A percentile compares a stretch with the other conserved stretches of the same genome.
These are phyloP conservation scores for Mantamonas sphyraenae DNA, from an alignment of 78 protist genomes.

Conservation along the genomic window DNA sequence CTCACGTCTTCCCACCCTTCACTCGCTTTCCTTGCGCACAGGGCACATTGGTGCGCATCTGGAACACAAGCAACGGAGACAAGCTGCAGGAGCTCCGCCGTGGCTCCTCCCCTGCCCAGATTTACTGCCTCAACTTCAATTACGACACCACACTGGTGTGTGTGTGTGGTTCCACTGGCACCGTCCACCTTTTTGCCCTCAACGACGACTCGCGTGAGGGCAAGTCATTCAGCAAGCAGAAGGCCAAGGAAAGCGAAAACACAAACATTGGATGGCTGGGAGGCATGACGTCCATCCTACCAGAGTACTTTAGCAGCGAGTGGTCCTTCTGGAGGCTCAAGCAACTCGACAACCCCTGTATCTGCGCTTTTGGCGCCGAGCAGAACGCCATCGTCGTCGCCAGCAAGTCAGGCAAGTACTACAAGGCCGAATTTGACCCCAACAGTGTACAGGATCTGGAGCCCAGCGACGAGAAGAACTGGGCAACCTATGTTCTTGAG, in stretches of 20 bases:
- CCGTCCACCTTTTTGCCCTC: constrained; percentile 88
- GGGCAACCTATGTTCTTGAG: too few relatives aligned
- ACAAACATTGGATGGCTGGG: too few relatives aligned
- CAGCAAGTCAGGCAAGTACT: too few relatives aligned
- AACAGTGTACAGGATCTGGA: too few relatives aligned
- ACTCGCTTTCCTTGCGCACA: neutral
- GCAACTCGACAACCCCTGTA: constrained; percentile 68
- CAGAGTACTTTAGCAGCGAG: constrained; percentile 85
- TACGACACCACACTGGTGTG: constrained; percentile 58
- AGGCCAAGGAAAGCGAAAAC: too few relatives aligned
- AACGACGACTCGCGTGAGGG: too few relatives aligned
- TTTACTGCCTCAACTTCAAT: constrained; percentile 71
- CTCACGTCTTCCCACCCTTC: neutral
- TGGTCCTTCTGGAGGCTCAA: constrained; percentile 86
- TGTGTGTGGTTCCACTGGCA: constrained; percentile 77
- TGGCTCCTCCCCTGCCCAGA: constrained; percentile 78
- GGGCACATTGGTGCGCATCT: constrained; percentile 91
- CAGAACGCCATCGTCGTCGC: too few relatives aligned
- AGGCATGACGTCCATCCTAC: too few relatives aligned
- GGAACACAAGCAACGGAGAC: constrained; percentile 70
- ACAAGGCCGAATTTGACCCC: too few relatives aligned
- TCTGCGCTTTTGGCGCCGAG: constrained; percentile 84
- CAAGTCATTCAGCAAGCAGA: too few relatives aligned
- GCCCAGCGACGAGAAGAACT: too few relatives aligned
- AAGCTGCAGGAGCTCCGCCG: constrained; percentile 77